Conservation (phyloP, 306 rosid genomes). For the Acmispon strigosus region DNA sequence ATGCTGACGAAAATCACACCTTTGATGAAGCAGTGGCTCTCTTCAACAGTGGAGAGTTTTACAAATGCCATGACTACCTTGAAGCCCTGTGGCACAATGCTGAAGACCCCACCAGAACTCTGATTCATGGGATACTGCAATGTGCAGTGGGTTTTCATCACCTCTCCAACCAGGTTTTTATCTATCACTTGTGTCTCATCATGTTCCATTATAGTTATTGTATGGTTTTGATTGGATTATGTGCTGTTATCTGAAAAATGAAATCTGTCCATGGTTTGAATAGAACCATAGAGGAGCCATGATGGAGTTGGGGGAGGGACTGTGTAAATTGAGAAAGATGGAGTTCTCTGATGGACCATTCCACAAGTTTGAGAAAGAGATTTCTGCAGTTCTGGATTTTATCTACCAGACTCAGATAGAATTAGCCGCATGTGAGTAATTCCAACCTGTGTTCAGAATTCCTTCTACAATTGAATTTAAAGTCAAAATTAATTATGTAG, state of each 20-base stretch:
- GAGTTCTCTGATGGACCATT: constrained; percentile 68
- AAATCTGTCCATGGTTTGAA: background rate
- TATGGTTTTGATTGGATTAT: background rate
- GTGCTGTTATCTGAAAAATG: background rate
- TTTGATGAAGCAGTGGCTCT: constrained; percentile 69
- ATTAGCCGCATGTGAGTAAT: constrained; percentile 82
- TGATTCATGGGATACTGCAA: constrained; percentile 82
- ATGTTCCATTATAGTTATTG: background rate
- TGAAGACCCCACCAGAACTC: constrained; percentile 76
- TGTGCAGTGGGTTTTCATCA: constrained; percentile 93
- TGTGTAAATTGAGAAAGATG: constrained; percentile 80
- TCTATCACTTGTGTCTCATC: constrained; percentile 10
- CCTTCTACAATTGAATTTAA: too few relatives aligned
- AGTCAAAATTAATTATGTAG: too few relatives aligned
- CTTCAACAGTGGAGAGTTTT: constrained; percentile 61
- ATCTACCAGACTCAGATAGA: constrained; percentile 88
- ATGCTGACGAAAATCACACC: constrained; percentile 21
- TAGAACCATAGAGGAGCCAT: constrained; percentile 93
- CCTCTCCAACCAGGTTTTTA: constrained; percentile 67
- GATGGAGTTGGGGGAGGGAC: constrained; percentile 94
- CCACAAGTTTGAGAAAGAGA: constrained; percentile 64
- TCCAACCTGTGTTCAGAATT: background rate
- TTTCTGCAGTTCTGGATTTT: constrained; percentile 67
- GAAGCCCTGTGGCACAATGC: constrained; percentile 72
- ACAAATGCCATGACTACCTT: constrained; percentile 78